A percentile compares a stretch with the other conserved stretches of the same genome.
These are phyloP conservation scores for Gardenia jasminoides DNA, from an alignment of 257 asterid species.

Conservation along the genomic window DNA sequence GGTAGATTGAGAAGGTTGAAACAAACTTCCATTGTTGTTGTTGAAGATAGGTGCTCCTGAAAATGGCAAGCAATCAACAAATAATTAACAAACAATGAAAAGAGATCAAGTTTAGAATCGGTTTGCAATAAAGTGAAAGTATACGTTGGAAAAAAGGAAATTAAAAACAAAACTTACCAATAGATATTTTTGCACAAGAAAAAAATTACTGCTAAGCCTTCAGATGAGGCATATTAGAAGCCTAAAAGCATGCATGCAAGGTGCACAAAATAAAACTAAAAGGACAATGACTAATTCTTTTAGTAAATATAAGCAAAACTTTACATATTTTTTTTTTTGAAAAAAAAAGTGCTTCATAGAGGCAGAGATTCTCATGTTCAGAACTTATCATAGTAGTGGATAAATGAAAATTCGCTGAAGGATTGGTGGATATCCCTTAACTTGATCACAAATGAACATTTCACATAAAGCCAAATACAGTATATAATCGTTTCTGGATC, in stretches of 20 bases:
- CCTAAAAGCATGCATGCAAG: neutral
- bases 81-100: no score
- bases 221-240: neutral
- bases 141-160: neutral
- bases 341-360: neutral
- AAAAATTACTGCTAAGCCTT: neutral
- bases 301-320: no score
- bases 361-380: neutral
- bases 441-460: no score
- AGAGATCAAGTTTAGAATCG: neutral
- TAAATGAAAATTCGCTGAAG: neutral
- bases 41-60: constrained; percentile 5
- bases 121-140: no score
- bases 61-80: neutral
- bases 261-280: neutral
- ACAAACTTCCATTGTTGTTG: neutral
- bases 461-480: no score
- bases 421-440: no score
- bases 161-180: neutral
- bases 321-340: no score
- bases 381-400: neutral
- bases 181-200: neutral
- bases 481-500: no score
- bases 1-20: neutral
- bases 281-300: neutral